Conservation (phyloP, 2,329 filamentous ascomycete genomes). For the Aspergillus aculeatus region DNA sequence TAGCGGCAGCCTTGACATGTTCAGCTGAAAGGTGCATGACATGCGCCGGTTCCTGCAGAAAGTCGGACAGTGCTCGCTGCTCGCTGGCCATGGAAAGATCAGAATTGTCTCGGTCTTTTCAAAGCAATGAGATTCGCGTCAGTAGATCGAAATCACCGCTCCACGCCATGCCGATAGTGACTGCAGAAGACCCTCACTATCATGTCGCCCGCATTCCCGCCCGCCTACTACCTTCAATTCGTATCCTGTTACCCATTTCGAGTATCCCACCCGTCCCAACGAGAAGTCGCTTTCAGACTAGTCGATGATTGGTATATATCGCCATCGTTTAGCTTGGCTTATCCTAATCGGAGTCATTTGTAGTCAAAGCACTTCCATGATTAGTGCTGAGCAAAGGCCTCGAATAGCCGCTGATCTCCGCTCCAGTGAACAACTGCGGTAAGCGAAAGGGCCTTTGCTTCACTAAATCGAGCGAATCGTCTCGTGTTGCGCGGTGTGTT, state of each 20-base stretch:
- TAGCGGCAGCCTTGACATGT: not conserved
- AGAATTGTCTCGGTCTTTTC: slow-evolving; percentile 13
- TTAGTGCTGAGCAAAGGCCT: not conserved
- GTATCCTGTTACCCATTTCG: not conserved
- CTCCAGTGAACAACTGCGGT: slow-evolving; percentile 9
- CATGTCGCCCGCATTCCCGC: not conserved
- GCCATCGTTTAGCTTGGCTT: not conserved
- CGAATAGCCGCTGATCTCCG: slow-evolving; percentile 21
- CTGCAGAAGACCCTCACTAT: slow-evolving; percentile 3
- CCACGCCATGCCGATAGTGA: not conserved
- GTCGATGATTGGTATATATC: slow-evolving; percentile 11
- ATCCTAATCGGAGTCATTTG: not conserved
- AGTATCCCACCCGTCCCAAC: not conserved
- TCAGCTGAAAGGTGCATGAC: slow-evolving; percentile 31
- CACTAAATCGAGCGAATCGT: slow-evolving; percentile 10
- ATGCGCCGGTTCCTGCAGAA: slow-evolving; percentile 33
- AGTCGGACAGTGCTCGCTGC: not conserved
- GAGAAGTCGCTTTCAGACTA: not conserved
- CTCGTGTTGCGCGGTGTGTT: not conserved
- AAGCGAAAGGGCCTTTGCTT: slow-evolving; percentile 13
- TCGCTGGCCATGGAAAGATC: slow-evolving; percentile 10
- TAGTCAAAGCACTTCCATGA: not conserved
- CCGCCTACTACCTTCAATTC: not conserved
- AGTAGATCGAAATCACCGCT: not conserved
- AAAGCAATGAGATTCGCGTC: not conserved